Evolutionary conservation across 306 rosid species (phyloP), one percentile per base, ranked within the genome.

Genomic region (Cucumis melo): DNA sequence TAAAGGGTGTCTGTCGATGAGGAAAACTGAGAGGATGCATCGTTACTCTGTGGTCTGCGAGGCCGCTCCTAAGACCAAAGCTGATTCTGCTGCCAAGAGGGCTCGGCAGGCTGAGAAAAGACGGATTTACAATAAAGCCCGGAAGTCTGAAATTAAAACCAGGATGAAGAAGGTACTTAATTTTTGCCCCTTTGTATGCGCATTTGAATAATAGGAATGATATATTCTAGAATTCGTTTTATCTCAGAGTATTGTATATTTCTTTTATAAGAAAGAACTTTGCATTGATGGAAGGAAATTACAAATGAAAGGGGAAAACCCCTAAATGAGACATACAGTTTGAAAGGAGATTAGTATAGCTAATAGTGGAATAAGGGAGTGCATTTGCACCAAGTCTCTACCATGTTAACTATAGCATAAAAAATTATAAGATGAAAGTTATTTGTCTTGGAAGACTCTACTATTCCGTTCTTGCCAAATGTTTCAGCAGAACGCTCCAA

Each of bases 41-140:
- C 89, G 89, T 17, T 87, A 74, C 46, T 78, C 84, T 7, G 77
- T 82, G 20, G 93, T 89, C 16, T 90, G 99, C 65, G 99, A 90
- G 81, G 96, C 84, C 4, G 87, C 90, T 48, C 87, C 99, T 0
- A 67, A 23, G 41, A 76, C 75, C 51, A 92, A 95, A 55, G 83
- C 87, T n/a, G 98, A 95, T 79, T 95, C 98, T 6, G 99, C 97
- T 1, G 82, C 79, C 20, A 92, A 95, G 92, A 92, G 97, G 81
- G 88, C 89, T 60, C 92, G 93, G 13, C 92, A 90, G 77, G 90
- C 99, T 2, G 98, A 95, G 89, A 92, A 88, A 75, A 90, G 93
- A 78, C 88, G 99, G 70, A 0, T 89, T 82, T 92, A 89, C 82
- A 88, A 95, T 85, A 95, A 87, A 81, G 82, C 98, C 20, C 82